These are phyloP conservation scores for Alternaria sp. DNA, from an alignment of 2,329 filamentous ascomycete species.

Conservation along the genomic window DNA sequence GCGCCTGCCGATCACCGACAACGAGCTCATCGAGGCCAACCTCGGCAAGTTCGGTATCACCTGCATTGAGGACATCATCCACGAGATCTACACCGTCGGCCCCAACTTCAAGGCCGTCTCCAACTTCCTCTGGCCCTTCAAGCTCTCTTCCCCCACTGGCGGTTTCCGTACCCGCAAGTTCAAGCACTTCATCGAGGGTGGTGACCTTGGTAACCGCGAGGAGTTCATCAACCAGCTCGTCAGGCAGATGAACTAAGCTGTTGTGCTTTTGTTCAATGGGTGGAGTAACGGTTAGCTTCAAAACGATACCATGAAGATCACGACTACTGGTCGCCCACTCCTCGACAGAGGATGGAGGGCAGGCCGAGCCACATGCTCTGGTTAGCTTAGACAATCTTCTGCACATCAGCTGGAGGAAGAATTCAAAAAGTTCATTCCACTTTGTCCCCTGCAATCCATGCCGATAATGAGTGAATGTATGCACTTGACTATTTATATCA, in stretches of 20 bases:
- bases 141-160: conserved; percentile 97
- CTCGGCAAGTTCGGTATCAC: conserved; percentile 95
- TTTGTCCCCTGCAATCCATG: neutral
- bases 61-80: conserved; percentile 98
- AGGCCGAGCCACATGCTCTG: conserved; percentile 44
- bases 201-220: conserved; percentile 98
- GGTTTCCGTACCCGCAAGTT: conserved; percentile 98
- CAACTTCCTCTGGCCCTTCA: conserved; percentile 99
- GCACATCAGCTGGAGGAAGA: conserved; percentile 31
- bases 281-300: conserved; percentile 41
- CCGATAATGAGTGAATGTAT: neutral
- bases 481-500: neutral
- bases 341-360: conserved; percentile 31
- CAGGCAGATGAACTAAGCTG: conserved; percentile 94
- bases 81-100: conserved; percentile 97
- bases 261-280: conserved; percentile 28
- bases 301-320: conserved; percentile 41
- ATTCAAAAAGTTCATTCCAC: conserved; percentile 33
- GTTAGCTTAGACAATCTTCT: conserved; percentile 42
- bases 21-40: conserved; percentile 94
- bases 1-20: conserved; percentile 95
- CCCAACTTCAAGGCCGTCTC: conserved; percentile 98
- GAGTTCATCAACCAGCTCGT: conserved; percentile 97
- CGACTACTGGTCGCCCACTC: conserved; percentile 33
- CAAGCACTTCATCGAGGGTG: conserved; percentile 99